Evolutionary conservation across 495 filamentous ascomycete genomes (phyloP).

Genomic region (Achaetomiella virescens): DNA sequence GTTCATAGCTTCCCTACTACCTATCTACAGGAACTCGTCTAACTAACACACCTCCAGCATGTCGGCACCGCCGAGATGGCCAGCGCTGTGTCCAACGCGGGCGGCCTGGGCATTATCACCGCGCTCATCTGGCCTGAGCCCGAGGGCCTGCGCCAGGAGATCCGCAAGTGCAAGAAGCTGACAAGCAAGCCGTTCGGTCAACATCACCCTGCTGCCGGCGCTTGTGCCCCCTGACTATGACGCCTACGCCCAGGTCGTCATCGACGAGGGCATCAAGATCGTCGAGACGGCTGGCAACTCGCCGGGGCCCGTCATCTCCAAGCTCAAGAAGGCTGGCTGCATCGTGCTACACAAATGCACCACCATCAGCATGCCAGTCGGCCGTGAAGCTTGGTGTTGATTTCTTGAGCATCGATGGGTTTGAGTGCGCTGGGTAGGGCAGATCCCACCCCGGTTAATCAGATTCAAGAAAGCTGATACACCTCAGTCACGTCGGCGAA

Average conservation of each 20-base stretch:
- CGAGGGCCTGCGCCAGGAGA: conserved; percentile 89
- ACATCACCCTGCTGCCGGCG: conserved; percentile 90
- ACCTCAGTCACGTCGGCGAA: conserved; percentile 80
- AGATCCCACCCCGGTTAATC: not conserved
- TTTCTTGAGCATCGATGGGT: conserved; percentile 93
- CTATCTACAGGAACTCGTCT: not conserved
- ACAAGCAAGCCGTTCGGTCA: conserved; percentile 90
- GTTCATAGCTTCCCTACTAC: conserved; percentile 46
- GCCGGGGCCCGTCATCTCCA: conserved; percentile 82
- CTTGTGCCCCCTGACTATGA: conserved; percentile 84
- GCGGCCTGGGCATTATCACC: conserved; percentile 87
- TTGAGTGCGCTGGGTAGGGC: conserved; percentile 88
- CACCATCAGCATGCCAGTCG: conserved; percentile 85
- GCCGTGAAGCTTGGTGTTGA: conserved; percentile 94
- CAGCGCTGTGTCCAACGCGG: conserved; percentile 89
- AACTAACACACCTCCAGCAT: conserved; percentile 28
- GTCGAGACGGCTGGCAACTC: conserved; percentile 97
- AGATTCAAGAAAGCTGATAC: too few relatives aligned
- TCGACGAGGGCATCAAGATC: conserved; percentile 87
- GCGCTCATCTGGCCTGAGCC: conserved; percentile 92
- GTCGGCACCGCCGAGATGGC: conserved; percentile 86
- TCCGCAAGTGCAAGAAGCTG: conserved; percentile 76
- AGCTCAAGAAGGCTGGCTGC: conserved; percentile 72
- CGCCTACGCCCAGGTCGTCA: conserved; percentile 87
- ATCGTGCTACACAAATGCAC: conserved; percentile 96